Conservation (phyloP, 495 filamentous ascomycete species). For the Penicillium paradoxum region DNA sequence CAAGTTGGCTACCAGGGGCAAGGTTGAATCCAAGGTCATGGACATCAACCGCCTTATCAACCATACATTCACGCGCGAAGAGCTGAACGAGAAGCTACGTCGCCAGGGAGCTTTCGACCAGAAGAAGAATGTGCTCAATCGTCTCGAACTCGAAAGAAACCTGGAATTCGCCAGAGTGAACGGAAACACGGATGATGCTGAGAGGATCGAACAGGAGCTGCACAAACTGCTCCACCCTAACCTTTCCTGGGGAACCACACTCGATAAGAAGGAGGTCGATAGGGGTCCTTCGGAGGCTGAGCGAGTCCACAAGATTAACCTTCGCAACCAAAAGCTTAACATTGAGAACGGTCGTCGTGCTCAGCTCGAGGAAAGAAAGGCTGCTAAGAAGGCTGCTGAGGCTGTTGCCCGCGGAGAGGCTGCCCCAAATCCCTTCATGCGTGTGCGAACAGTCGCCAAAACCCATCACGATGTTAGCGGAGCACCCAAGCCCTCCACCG, state of each 20-base stretch:
- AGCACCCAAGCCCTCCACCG: slow-evolving; percentile 14
- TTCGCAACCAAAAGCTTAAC: slow-evolving; percentile 72
- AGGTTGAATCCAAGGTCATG: slow-evolving; percentile 63
- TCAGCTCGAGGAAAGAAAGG: slow-evolving; percentile 70
- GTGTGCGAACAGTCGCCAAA: slow-evolving; percentile 57
- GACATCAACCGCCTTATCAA: slow-evolving; percentile 78
- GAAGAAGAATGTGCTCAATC: slow-evolving; percentile 59
- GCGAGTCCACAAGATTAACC: slow-evolving; percentile 69
- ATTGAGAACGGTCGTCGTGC: slow-evolving; percentile 77
- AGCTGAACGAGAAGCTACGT: slow-evolving; percentile 70
- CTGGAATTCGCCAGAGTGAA: slow-evolving; percentile 59
- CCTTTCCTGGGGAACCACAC: slow-evolving; percentile 61
- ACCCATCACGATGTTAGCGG: slow-evolving; percentile 55
- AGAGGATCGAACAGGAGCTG: slow-evolving; percentile 60
- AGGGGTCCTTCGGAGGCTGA: slow-evolving; percentile 58
- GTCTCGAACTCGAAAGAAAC: slow-evolving; percentile 54
- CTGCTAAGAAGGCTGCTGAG: slow-evolving; percentile 53
- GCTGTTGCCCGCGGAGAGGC: slow-evolving; percentile 52
- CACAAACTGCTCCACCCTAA: slow-evolving; percentile 62
- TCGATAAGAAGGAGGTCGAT: slow-evolving; percentile 41
- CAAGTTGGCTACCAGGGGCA: slow-evolving; percentile 61
- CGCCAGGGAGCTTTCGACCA: slow-evolving; percentile 58
- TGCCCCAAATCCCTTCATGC: slow-evolving; percentile 52
- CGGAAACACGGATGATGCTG: slow-evolving; percentile 57
- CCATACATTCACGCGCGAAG: slow-evolving; percentile 71